Evolutionary conservation across 306 rosid species (phyloP), one percentile per base, ranked within the genome.

Genomic region (Spatholobus suberectus): DNA sequence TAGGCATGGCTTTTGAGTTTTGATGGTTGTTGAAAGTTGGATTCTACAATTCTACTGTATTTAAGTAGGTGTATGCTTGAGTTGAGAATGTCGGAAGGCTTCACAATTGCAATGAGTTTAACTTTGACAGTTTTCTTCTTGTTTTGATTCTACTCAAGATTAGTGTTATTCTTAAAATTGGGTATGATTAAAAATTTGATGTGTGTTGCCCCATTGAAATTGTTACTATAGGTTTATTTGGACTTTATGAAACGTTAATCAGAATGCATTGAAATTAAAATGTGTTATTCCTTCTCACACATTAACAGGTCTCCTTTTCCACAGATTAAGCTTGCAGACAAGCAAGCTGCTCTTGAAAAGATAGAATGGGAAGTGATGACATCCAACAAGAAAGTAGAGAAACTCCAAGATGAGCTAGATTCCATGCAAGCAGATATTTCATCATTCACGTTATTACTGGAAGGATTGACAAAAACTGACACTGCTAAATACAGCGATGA

Each of bases 271-370:
- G 35, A 32, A 76, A 55, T 63, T 73, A 29, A 20, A 54, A 54
- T 72, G n/a, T n/a, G n/a, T n/a, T n/a, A n/a, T 18, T 65, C 40
- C 11, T 43, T 70, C 15, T 80, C 75, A 46, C 2, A 11, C 82
- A 37, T 46, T 61, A 62, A 83, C 26, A 11, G 15, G 13, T 47
- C 34, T 71, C 18, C 4, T 83, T 77, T 77, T 66, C 40, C 40
- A 40, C 87, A 96, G 99, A 91, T 93, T 82, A 93, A 88, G 87
- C 98, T 96, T 76, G 99, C 99, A 62, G 99, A 96, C 76, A 96
- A 92, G 91, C 98, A 96, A 89, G 99, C 99, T 81, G 92, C 92
- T 13, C 86, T 96, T 76, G 99, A 96, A 79, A 96, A 87, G 87
- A 84, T 87, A 80, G 92, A 89, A 51, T 93, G 99, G 99, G 96